phyloP scores from a whole-genome alignment of 192 early-diverging fungal genomes.

The Coemansia sp. region DNA sequence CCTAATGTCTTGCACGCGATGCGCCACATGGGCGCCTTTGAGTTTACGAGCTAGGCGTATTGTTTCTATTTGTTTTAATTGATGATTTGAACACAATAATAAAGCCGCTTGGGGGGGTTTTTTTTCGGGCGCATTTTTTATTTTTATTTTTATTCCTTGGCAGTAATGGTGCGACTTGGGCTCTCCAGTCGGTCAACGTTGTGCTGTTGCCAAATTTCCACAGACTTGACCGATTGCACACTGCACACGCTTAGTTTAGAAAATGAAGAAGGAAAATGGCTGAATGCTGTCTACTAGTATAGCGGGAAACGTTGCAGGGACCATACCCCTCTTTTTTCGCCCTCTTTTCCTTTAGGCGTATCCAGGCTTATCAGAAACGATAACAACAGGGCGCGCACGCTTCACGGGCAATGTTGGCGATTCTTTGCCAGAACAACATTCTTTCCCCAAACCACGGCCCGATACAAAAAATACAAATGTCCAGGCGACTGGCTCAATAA shows the following conservation, averaged over 20 bases:
- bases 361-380: background rate
- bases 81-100: background rate
- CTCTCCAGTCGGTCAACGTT: conserved; percentile 1
- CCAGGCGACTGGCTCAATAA: background rate
- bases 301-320: conserved; percentile 5
- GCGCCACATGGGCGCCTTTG: conserved; percentile 27
- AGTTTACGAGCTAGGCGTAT: conserved; percentile 13
- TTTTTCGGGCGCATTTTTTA: background rate
- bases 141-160: too few species aligned
- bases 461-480: background rate
- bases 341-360: background rate
- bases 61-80: background rate
- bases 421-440: background rate
- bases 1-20: conserved; percentile 15
- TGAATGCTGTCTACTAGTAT: background rate
- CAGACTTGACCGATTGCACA: background rate
- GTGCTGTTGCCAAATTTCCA: background rate
- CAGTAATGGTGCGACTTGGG: too few species aligned
- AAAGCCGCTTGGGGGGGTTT: background rate
- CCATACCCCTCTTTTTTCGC: background rate
- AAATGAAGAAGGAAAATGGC: background rate
- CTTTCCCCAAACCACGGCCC: background rate
- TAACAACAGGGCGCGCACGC: background rate
- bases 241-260: background rate
- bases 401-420: background rate